Base-by-base conservation (phyloP, 1,139 yeast genomes). In the Yamadazyma friedrichii region DNA sequence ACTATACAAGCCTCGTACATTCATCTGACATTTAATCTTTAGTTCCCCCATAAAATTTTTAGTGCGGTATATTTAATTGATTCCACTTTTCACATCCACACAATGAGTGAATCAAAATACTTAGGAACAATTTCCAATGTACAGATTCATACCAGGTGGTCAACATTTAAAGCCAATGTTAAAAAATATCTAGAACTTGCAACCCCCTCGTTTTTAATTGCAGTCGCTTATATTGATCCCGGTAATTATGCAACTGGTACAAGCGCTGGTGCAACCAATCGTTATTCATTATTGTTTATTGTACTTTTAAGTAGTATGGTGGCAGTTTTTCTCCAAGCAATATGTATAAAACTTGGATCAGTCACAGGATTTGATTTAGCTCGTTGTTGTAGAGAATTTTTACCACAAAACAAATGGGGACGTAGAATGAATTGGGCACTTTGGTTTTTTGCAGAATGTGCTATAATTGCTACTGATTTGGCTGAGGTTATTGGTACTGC, bases 401-500 rank as follows among this genome's bases (percentile, higher is more conserved):
- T 84, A 25, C 93, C 93, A 2, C 24, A 20, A 8, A 20, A 20
- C 8, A 56, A 58, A 24, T 79, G 84, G 80, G 52, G 84, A 46
- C 24, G 24, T 20, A 20, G 24, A 20, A 20, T 20, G 24, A 82
- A 84, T 50, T 57, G 65, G 44, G 47, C 62, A 1, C 49, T 87
- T 4, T 87, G 88, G 76, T 48, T 84, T 33, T 68, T 84, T 45
- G 91, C 95, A 1, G 95, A 87, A 58, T 70, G 76, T 53, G 94
- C 95, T 26, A 86, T 87, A 44, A 78, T 87, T 39, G 88, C 95
- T 1, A 87, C 95, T 0, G 95, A 87, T 67, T 74, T 87, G 9
- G 94, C 95, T 3, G 95, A 87, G 55, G 95, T 87, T 27, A 84
- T 87, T 42, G 95, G 95, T 53, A 79, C 88, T n/a, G 94, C 95